Conservation (phyloP, 495 filamentous ascomycete genomes). For the Neurospora sp. region DNA sequence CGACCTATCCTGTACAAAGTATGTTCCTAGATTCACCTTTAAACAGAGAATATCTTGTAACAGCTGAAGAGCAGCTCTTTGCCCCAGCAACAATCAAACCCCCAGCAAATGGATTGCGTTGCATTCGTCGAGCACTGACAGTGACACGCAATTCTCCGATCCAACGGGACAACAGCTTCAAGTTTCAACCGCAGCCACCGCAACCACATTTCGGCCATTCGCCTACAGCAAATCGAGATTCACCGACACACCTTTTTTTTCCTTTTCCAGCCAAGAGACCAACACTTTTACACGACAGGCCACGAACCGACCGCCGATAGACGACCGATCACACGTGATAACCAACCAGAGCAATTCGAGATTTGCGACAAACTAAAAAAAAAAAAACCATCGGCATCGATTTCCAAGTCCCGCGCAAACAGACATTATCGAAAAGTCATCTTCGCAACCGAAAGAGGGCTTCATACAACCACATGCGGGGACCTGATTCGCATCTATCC, state of each 20-base stretch:
- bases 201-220: not conserved
- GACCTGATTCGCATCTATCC: not conserved
- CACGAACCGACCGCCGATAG: slow-evolving; percentile 19
- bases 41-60: not conserved
- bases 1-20: not conserved
- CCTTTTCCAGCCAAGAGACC: not conserved
- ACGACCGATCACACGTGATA: slow-evolving; percentile 16
- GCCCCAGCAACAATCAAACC: not conserved
- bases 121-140: not conserved
- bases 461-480: slow-evolving; percentile 2
- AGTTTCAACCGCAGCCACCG: not conserved
- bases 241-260: not conserved
- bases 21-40: not conserved
- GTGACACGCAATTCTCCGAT: not conserved
- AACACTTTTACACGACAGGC: slow-evolving; percentile 26
- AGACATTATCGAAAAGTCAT: not conserved
- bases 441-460: not conserved
- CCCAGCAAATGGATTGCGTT: not conserved
- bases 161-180: not conserved
- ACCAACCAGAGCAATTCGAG: not conserved
- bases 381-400: not conserved
- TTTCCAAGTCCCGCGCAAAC: not conserved
- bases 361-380: not conserved
- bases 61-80: not conserved
- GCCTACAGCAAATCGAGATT: not conserved